Evolutionary conservation across 306 rosid genomes (phyloP), one percentile per base, ranked within the genome.

Genomic region (Dalbergia oliveri): DNA sequence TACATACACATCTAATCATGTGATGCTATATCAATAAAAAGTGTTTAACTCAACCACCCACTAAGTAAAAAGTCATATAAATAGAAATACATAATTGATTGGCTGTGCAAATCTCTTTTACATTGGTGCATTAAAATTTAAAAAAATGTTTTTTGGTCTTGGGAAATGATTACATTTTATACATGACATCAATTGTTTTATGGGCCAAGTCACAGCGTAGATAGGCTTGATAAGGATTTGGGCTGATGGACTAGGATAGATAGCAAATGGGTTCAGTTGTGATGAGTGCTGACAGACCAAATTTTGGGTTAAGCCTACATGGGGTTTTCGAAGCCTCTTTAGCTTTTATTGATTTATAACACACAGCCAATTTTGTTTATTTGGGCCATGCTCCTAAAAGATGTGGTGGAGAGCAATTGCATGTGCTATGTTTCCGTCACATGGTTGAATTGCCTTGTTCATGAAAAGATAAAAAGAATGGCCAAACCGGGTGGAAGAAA

Each of bases 381-480:
- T 51, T 72, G 77, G 64, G 77, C 65, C 13, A 33, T 51, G 34
- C 0, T 16, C 45, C 53, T 31, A 35, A n/a, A 5, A 16, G 0
- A 71, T n/a, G 33, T 35, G 53, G 65, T 16, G 64, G 50, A 21
- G 57, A 34, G 16, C 37, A 54, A n/a, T 37, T 37, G 77, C 65
- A 53, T 72, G 50, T 72, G 65, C 35, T 26, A 7, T 47, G 33
- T 51, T 31, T 14, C 5, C 3, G 14, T 70, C 16, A 33, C 45
- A 70, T 70, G 61, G 62, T 15, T 41, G 33, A 70, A 51, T 50
- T 19, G 49, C 7, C 15, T 16, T 31, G 62, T 51, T 23, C 6
- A 72, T 16, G 64, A 72, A 54, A 72, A 43, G 6, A 2, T 26
- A 26, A 9, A 43, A 43, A 43, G 47, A 37, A 37, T 37, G 7